phyloP scores from a whole-genome alignment of 2,329 filamentous ascomycete species.

The Aaosphaeria pasadenensis region DNA sequence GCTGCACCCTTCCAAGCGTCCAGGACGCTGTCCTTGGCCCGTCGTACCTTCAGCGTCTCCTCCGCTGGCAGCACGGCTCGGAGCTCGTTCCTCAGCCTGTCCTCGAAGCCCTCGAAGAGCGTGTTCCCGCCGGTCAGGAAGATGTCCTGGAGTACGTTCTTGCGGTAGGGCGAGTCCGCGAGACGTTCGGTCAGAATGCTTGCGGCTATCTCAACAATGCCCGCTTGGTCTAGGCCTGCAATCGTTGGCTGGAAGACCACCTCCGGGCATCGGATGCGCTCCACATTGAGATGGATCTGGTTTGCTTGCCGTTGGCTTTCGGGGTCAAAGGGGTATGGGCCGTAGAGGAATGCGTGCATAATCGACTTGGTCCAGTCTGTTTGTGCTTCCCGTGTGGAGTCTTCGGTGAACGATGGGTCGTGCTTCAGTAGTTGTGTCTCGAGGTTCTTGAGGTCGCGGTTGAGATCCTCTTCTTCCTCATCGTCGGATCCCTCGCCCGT shows the following conservation, averaged over 20 bases:
- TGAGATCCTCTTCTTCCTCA: conserved; percentile 87
- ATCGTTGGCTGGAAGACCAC: conserved; percentile 91
- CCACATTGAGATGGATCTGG: conserved; percentile 93
- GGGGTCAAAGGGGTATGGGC: conserved; percentile 80
- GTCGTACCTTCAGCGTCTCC: conserved; percentile 65
- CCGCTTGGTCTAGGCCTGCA: conserved; percentile 88
- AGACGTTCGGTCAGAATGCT: conserved; percentile 87
- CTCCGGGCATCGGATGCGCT: conserved; percentile 91
- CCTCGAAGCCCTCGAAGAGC: conserved; percentile 81
- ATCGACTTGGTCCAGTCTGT: conserved; percentile 93
- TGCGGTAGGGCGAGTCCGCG: conserved; percentile 52
- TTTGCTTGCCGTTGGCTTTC: conserved; percentile 76
- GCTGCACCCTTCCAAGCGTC: conserved; percentile 96
- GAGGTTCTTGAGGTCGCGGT: conserved; percentile 67
- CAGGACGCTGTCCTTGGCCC: conserved; percentile 71
- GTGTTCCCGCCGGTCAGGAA: conserved; percentile 95
- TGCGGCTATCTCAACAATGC: conserved; percentile 85
- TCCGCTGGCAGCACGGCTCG: conserved; percentile 69
- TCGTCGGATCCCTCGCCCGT: conserved; percentile 79
- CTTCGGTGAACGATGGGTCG: conserved; percentile 85
- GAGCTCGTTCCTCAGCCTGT: conserved; percentile 67
- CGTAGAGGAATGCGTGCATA: conserved; percentile 84
- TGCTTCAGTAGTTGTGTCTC: conserved; percentile 83
- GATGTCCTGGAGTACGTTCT: conserved; percentile 76
- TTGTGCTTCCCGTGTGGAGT: conserved; percentile 88